These are phyloP conservation scores for Amanita rubescens DNA, from an alignment of 768 basidiomycete species.

Conservation along the genomic window DNA sequence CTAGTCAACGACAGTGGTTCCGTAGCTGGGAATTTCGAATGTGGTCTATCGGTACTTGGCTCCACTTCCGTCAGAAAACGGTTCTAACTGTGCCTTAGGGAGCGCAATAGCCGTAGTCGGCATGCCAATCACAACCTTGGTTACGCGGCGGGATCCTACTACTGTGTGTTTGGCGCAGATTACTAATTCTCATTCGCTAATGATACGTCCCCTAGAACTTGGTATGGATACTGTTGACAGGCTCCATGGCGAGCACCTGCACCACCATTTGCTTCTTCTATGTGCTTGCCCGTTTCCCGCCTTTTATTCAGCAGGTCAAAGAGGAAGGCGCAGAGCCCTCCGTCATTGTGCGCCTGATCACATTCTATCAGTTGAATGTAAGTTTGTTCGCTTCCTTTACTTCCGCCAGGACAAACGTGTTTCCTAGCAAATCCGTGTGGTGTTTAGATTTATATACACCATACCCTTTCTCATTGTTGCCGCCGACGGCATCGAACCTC, in stretches of 20 bases:
- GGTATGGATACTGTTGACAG: constrained; percentile 71
- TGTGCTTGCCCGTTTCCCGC: constrained; percentile 63
- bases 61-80: not conserved
- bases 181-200: constrained; percentile 6
- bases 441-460: constrained; percentile 71
- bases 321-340: constrained; percentile 66
- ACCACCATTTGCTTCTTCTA: constrained; percentile 69
- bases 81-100: constrained; percentile 30
- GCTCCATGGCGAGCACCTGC: constrained; percentile 53
- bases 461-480: constrained; percentile 61
- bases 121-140: constrained; percentile 62
- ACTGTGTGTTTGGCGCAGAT: constrained; percentile 31
- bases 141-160: constrained; percentile 51
- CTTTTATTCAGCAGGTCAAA: constrained; percentile 64
- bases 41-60: constrained; percentile 58
- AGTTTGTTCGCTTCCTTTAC: constrained; percentile 18
- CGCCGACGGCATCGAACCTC: constrained; percentile 50
- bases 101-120: constrained; percentile 59
- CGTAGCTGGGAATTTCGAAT: constrained; percentile 68
- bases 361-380: constrained; percentile 76
- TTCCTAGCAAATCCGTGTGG: constrained; percentile 55
- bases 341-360: constrained; percentile 65
- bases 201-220: constrained; percentile 38
- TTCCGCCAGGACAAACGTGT: not conserved
- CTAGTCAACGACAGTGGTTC: constrained; percentile 68